Evolutionary conservation across 495 filamentous ascomycete species (phyloP).

Genomic region (Hyaloscypha variabilis): DNA sequence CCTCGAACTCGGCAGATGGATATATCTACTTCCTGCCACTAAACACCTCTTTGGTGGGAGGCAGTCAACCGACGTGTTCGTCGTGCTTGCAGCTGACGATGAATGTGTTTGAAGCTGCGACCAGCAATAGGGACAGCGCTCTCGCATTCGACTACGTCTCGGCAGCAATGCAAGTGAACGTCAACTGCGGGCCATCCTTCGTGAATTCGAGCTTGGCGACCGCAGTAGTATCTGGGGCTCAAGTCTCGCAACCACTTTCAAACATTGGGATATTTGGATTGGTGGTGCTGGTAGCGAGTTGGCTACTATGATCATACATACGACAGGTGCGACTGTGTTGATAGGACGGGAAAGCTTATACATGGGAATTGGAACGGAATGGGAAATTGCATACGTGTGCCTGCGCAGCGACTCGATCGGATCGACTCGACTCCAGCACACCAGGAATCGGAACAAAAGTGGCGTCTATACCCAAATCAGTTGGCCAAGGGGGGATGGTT

Average conservation of each 20-base stretch:
- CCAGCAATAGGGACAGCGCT: slow-evolving; percentile 58
- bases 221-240: slow-evolving; percentile 9
- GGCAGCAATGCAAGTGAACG: slow-evolving; percentile 67
- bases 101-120: slow-evolving; percentile 64
- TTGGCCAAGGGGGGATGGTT: background rate
- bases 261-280: slow-evolving; percentile 12
- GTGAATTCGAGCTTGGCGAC: slow-evolving; percentile 49
- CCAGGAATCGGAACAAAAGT: slow-evolving; percentile 8
- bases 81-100: slow-evolving; percentile 72
- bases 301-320: slow-evolving; percentile 17
- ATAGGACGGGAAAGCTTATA: background rate
- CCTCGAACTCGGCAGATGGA: slow-evolving; percentile 62
- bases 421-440: background rate
- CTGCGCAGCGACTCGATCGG: too few species aligned
- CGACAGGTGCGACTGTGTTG: background rate
- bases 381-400: background rate
- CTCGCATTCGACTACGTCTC: slow-evolving; percentile 60
- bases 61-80: slow-evolving; percentile 66
- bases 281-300: slow-evolving; percentile 20
- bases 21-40: slow-evolving; percentile 86
- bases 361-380: background rate
- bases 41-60: slow-evolving; percentile 66
- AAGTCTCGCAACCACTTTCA: background rate
- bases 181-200: slow-evolving; percentile 64
- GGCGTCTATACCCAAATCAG: slow-evolving; percentile 11